Evolutionary conservation across 768 basidiomycete genomes (phyloP), one percentile per base, ranked within the genome.

Genomic region (Lanmaoa pseudosensibilis): DNA sequence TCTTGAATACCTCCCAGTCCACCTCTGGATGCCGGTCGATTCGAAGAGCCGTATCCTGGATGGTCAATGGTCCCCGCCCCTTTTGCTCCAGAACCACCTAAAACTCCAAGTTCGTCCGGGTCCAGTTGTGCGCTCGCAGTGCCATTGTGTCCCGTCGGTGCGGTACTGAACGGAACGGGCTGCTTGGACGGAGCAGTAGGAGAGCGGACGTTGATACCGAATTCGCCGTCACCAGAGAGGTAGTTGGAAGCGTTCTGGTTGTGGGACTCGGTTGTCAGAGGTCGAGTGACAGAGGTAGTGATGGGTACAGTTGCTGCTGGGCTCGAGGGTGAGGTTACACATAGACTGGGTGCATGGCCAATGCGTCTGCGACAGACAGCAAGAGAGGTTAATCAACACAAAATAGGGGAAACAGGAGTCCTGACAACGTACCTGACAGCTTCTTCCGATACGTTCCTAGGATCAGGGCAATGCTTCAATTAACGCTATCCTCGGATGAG

Each of bases 381-480:
- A 18, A 50, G 3, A 36, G 36, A 16, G 44, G 50, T 49, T 47
- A 27, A 54, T 50, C 38, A 18, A 50, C 44, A 37, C 50, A 16
- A 30, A n/a, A 27, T 10, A 51, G 16, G 5, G 16, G 11, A 27
- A 19, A 43, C 7, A 18, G 15, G 15, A 34, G 11, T 8, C 12
- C 10, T 12, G n/a, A 50, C 36, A 59, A 56, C 62, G 3, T 55
- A 75, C 75, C 77, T 81, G 54, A 90, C 78, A 32, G 90, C 88
- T 69, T 91, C 89, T 18, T 80, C 74, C 2, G 90, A 92, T 9
- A 89, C 86, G 43, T 75, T 75, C 65, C 91, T 91, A 57, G n/a
- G 51, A 57, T 52, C 25, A 27, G 5, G 6, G 21, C 9, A 2
- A 41, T n/a, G 7, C 4, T 25, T 54, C 1, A 55, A 40, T 46